Conservation (phyloP, 2,329 filamentous ascomycete species). For the Ophiostoma triangulosporum region DNA sequence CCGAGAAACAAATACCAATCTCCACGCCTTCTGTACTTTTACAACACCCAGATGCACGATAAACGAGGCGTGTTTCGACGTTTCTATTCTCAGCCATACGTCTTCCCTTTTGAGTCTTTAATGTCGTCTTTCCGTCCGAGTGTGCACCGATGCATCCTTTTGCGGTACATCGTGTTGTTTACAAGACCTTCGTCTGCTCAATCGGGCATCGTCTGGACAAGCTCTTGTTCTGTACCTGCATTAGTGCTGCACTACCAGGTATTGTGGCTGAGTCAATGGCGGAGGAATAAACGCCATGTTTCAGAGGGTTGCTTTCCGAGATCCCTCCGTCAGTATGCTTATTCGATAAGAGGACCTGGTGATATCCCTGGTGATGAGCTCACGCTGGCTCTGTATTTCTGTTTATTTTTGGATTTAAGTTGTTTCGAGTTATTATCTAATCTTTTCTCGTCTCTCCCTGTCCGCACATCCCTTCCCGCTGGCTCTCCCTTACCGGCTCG, state of each 20-base stretch:
- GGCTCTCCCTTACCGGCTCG: background rate
- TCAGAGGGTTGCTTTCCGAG: slow-evolving; percentile 7
- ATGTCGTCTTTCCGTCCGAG: too few relatives aligned
- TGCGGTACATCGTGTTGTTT: background rate
- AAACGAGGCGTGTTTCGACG: background rate
- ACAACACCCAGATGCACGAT: background rate
- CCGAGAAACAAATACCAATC: too few relatives aligned
- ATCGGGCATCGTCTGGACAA: too few relatives aligned
- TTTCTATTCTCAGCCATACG: background rate
- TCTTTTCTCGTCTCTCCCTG: background rate
- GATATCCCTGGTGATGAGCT: background rate
- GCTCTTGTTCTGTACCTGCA: background rate
- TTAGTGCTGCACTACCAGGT: background rate
- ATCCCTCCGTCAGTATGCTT: background rate
- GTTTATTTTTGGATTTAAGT: background rate
- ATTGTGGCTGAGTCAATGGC: background rate
- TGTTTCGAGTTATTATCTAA: background rate
- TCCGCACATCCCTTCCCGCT: background rate
- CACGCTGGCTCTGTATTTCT: background rate
- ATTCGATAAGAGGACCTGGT: background rate
- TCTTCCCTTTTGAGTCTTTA: background rate
- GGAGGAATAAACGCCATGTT: slow-evolving; percentile 3
- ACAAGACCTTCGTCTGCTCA: too few relatives aligned
- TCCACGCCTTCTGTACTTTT: too few relatives aligned
- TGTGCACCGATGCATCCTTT: too few relatives aligned